A percentile compares a stretch with the other conserved stretches of the same genome.
phyloP scores from a whole-genome alignment of 108 stramenopile genomes.

The Phaeodactylum tricornutum region DNA sequence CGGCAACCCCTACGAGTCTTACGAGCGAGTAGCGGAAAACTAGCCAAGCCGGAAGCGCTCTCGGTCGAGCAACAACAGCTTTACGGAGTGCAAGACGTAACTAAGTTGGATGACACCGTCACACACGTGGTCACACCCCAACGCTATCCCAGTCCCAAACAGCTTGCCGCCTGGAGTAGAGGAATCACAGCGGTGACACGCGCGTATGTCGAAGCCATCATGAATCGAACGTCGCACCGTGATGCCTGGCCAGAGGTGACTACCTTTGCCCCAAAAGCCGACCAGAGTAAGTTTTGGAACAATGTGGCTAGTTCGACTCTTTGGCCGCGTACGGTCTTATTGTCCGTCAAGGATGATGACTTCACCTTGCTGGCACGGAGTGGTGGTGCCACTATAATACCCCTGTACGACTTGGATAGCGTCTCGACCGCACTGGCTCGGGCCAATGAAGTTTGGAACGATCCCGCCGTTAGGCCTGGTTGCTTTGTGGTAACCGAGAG shows the following conservation, averaged over 20 bases:
- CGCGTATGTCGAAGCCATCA: slow-evolving; percentile 1
- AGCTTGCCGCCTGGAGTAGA: slow-evolving; percentile 11
- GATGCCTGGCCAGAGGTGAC: background rate
- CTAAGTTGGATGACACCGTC: background rate
- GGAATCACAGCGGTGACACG: slow-evolving; percentile 6
- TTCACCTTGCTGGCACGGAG: background rate
- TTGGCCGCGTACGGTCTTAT: background rate
- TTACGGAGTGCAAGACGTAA: background rate
- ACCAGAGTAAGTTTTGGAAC: slow-evolving; percentile 11
- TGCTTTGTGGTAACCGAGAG: too few relatives aligned
- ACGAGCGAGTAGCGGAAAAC: background rate
- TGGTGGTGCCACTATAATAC: background rate
- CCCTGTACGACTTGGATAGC: too few relatives aligned
- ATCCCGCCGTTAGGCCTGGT: too few relatives aligned
- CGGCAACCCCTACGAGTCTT: background rate
- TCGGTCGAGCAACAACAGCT: background rate
- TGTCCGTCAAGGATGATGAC: background rate
- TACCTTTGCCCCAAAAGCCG: slow-evolving; percentile 9
- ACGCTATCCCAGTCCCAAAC: background rate
- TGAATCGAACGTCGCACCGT: background rate
- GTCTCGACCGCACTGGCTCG: too few relatives aligned
- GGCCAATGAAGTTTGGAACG: too few relatives aligned
- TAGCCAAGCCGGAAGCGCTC: background rate
- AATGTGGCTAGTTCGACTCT: slow-evolving; percentile 6
- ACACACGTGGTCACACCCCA: slow-evolving; percentile 4